Conservation (phyloP, 495 filamentous ascomycete species). For the Neurospora sp. region DNA sequence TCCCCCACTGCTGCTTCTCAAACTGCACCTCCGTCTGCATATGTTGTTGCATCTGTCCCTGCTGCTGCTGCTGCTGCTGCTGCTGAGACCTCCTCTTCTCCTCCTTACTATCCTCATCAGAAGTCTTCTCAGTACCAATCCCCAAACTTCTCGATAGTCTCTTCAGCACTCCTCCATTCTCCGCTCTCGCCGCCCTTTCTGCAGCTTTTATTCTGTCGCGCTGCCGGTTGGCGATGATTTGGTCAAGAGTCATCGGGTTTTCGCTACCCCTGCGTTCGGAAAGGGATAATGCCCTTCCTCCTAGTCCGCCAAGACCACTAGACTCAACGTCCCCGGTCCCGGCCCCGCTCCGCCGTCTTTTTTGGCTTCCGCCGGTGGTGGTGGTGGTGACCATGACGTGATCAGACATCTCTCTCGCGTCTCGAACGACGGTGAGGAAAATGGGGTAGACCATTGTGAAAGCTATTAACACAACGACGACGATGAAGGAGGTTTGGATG, state of each 20-base stretch:
- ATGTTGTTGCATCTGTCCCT: background rate
- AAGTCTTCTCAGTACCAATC: background rate
- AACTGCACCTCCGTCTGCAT: background rate
- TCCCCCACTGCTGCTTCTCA: background rate
- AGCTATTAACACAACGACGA: conserved; percentile 26
- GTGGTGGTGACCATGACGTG: background rate
- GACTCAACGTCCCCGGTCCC: background rate
- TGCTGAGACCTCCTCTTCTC: background rate
- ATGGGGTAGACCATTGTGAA: conserved; percentile 25
- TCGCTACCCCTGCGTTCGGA: background rate
- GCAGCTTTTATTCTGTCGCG: background rate
- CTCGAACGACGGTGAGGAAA: conserved; percentile 26
- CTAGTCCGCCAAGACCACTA: background rate
- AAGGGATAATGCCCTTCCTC: background rate
- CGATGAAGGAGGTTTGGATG: conserved; percentile 23
- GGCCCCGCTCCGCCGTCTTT: background rate
- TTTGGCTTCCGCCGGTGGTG: too few relatives aligned
- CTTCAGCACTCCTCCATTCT: background rate
- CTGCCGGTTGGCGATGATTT: background rate
- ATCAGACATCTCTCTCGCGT: conserved; percentile 30
- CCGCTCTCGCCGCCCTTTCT: background rate
- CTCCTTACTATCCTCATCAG: background rate
- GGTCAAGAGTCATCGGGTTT: background rate
- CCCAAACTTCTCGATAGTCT: background rate
- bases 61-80: background rate